These are phyloP conservation scores for Coemansia umbellata DNA, from an alignment of 192 early-diverging fungal genomes.

Conservation along the genomic window DNA sequence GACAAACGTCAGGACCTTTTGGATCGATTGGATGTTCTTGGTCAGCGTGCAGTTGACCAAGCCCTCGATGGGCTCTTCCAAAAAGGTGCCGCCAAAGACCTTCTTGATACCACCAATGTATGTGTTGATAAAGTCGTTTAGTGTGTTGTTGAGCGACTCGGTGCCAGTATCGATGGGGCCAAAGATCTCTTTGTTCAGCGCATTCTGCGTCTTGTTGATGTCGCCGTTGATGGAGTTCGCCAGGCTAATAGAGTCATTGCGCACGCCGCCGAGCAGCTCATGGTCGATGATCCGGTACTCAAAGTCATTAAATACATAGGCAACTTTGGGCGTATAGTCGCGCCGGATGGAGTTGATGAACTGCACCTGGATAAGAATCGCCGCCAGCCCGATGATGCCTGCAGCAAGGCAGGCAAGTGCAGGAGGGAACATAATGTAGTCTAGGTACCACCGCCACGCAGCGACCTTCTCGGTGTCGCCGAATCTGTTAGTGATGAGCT, in stretches of 20 bases:
- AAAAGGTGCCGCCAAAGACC: constrained; percentile 33
- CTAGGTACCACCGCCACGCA: constrained; percentile 47
- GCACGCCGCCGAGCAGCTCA: constrained; percentile 16
- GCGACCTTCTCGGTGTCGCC: constrained; percentile 20
- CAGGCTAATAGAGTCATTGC: constrained; percentile 23
- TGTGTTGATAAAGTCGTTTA: constrained; percentile 31
- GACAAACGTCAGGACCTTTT: constrained; percentile 37
- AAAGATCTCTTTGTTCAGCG: constrained; percentile 33
- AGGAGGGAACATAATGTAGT: constrained; percentile 42
- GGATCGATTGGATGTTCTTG: constrained; percentile 33
- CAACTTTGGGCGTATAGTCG: constrained; percentile 29
- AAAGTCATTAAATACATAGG: constrained; percentile 20
- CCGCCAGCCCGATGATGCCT: constrained; percentile 27
- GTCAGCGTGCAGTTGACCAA: constrained; percentile 51
- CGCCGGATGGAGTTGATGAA: constrained; percentile 33
- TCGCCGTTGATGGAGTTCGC: constrained; percentile 31
- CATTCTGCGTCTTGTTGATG: constrained; percentile 11
- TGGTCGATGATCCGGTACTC: constrained; percentile 21
- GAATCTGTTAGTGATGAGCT: constrained; percentile 8
- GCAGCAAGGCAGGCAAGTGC: constrained; percentile 45
- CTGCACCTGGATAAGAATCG: constrained; percentile 22
- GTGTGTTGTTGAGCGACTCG: constrained; percentile 26
- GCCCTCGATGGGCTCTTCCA: constrained; percentile 36
- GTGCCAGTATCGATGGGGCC: constrained; percentile 37
- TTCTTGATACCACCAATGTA: constrained; percentile 32